Evolutionary conservation across 179 eudicot genomes (phyloP).

Genomic region (Beta corolliflora): DNA sequence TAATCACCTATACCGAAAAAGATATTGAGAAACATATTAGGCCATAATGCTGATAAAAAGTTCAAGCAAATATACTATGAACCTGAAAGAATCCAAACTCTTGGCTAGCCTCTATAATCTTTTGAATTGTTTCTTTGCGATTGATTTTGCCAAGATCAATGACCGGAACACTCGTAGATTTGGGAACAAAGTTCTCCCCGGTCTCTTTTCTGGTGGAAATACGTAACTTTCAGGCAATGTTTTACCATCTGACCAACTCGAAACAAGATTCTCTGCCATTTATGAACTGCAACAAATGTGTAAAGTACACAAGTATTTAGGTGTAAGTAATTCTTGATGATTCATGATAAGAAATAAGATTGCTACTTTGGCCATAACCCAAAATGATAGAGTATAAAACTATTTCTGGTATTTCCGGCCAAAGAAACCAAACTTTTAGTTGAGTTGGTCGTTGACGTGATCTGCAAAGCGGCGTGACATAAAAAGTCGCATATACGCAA

Average conservation of each 20-base stretch:
- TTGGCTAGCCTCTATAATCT: slow-evolving; percentile 43
- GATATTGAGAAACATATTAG: background rate
- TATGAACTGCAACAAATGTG: background rate
- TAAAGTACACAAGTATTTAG: too few relatives aligned
- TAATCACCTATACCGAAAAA: slow-evolving; percentile 27
- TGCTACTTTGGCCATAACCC: too few relatives aligned
- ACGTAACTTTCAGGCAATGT: slow-evolving; percentile 34
- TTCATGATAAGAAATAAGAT: too few relatives aligned
- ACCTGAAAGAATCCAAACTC: slow-evolving; percentile 62
- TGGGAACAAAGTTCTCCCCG: slow-evolving; percentile 28
- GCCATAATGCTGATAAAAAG: background rate
- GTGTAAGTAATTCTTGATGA: too few relatives aligned
- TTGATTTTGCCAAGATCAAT: slow-evolving; percentile 31
- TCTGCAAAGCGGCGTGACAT: too few relatives aligned
- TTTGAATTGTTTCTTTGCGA: slow-evolving; percentile 22
- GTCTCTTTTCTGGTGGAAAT: slow-evolving; percentile 41
- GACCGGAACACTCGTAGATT: slow-evolving; percentile 29
- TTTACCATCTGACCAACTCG: slow-evolving; percentile 27
- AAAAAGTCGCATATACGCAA: too few relatives aligned
- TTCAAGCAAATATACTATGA: background rate
- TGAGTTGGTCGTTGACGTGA: too few relatives aligned
- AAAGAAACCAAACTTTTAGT: too few relatives aligned
- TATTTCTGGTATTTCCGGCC: too few relatives aligned
- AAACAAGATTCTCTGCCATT: slow-evolving; percentile 32
- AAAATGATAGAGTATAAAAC: too few relatives aligned